Percentiles rank a stretch among this genome's conserved stretches.
Evolutionary conservation across 129 eudicot species (phyloP).

Genomic region (Mikania micrantha): DNA sequence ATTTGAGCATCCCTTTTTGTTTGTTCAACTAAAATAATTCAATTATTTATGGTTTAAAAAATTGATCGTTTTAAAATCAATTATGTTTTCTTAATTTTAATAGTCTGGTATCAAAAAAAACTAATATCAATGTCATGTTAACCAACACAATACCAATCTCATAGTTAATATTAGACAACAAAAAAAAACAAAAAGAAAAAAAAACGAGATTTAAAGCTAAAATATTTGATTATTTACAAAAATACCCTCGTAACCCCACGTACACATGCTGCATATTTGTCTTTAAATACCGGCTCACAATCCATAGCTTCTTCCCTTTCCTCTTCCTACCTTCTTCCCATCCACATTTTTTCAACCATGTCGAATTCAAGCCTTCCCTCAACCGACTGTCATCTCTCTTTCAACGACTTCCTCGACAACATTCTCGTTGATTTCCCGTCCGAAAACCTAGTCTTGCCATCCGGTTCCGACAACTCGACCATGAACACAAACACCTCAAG

Average conservation of each 20-base stretch:
- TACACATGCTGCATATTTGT: neutral
- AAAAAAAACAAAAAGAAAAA: no score
- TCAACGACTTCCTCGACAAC: constrained; percentile 23
- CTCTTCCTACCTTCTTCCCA: constrained; percentile 20
- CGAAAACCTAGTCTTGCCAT: neutral
- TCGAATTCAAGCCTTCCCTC: constrained; percentile 11
- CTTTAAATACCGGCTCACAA: constrained; percentile 1
- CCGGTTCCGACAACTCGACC: constrained; percentile 14
- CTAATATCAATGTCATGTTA: no score
- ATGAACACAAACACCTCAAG: constrained; percentile 4
- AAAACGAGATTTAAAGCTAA: no score
- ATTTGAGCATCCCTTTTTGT: no score
- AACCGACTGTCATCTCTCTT: neutral
- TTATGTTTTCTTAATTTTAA: no score
- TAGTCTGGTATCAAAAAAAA: no score
- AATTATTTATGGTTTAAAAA: no score
- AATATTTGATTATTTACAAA: no score
- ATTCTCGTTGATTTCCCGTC: constrained; percentile 18
- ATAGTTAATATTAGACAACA: no score
- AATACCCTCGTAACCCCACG: constrained; percentile 1
- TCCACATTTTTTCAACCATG: constrained; percentile 8
- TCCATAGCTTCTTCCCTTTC: constrained; percentile 36
- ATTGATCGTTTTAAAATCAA: no score
- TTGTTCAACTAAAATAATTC: no score
- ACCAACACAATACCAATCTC: no score